Conservation (phyloP, 108 stramenopile genomes). For the Nitzschia sp. region DNA sequence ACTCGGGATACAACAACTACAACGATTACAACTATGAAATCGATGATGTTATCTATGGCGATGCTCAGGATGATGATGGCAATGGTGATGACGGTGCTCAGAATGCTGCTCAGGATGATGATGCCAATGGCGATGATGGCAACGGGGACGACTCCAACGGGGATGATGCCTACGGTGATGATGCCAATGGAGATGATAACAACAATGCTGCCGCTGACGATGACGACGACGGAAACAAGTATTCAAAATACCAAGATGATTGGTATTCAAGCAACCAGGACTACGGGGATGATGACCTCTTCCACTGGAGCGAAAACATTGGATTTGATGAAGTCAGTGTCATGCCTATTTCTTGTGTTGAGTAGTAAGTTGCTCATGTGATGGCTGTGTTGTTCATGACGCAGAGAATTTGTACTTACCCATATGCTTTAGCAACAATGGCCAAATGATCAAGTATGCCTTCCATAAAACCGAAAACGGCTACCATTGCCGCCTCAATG, state of each 20-base stretch:
- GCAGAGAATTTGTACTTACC: neutral
- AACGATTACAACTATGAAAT: constrained; percentile 7
- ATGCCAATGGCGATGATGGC: constrained; percentile 9
- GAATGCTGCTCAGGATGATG: constrained; percentile 24
- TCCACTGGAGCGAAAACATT: constrained; percentile 36
- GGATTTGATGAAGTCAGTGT: constrained; percentile 75
- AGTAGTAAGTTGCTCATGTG: constrained; percentile 69
- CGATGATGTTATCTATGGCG: neutral
- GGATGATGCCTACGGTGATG: neutral
- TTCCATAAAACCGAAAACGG: constrained; percentile 63
- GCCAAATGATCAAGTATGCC: constrained; percentile 89
- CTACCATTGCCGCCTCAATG: constrained; percentile 73
- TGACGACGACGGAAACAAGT: constrained; percentile 17
- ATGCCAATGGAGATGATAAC: constrained; percentile 2
- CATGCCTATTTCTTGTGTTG: constrained; percentile 83
- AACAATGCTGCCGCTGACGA: neutral
- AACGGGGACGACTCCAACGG: neutral
- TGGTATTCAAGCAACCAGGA: constrained; percentile 12
- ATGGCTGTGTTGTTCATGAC: neutral
- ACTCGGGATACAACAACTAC: constrained; percentile 13
- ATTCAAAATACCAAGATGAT: constrained; percentile 21
- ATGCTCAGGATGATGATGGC: constrained; percentile 15
- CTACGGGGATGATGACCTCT: constrained; percentile 43
- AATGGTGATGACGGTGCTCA: constrained; percentile 19
- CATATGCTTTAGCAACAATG: constrained; percentile 63